phyloP scores from a whole-genome alignment of 169 alveolate genomes.

The Eimeria praecox region DNA sequence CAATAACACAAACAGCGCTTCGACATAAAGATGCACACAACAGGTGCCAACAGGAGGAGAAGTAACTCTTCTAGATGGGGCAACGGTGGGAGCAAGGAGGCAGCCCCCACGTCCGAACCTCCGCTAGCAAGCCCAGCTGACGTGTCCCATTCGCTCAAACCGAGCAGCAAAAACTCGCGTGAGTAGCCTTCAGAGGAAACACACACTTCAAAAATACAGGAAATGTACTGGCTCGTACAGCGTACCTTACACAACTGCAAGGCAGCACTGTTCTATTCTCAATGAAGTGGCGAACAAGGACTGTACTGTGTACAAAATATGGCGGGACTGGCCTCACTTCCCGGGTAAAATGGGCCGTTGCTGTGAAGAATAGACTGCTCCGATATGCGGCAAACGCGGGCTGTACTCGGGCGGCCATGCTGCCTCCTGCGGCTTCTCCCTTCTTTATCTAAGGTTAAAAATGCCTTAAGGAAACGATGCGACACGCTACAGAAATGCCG shows the following conservation, averaged over 20 bases:
- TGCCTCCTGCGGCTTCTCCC: constrained; percentile 25
- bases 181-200: constrained; percentile 38
- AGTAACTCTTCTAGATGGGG: constrained; percentile 70
- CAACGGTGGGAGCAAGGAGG: constrained; percentile 66
- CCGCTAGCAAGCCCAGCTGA: constrained; percentile 67
- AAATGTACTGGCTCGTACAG: not conserved
- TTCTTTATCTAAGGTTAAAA: constrained; percentile 28
- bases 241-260: not conserved
- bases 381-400: constrained; percentile 61
- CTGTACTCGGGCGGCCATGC: constrained; percentile 32
- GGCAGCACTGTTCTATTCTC: not conserved
- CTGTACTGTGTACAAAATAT: not conserved
- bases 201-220: not conserved
- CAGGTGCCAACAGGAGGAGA: constrained; percentile 46
- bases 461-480: constrained; percentile 53
- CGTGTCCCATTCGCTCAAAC: constrained; percentile 54
- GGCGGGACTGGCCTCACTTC: not conserved
- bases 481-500: constrained; percentile 35
- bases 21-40: constrained; percentile 18
- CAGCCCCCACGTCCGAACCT: constrained; percentile 43
- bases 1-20: constrained; percentile 56
- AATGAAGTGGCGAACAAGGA: not conserved
- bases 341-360: constrained; percentile 73
- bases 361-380: constrained; percentile 73
- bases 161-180: constrained; percentile 63